Conservation (phyloP, 345 rosid genomes). For the Moricandia arvensis region DNA sequence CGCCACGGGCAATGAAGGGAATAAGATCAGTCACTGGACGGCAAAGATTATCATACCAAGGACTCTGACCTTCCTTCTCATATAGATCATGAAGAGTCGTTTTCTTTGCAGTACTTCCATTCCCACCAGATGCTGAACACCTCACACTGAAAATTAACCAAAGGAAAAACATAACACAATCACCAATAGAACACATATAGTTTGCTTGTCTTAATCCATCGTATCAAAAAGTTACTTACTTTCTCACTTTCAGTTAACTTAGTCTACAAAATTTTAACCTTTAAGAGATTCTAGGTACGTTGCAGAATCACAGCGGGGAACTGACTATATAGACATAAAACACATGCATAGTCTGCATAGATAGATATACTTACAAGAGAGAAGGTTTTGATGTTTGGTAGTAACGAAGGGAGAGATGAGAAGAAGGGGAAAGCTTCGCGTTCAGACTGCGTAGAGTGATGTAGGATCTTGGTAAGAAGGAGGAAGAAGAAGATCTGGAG, state of each 20-base stretch:
- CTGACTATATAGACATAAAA: constrained; percentile 8
- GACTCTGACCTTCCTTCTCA: too few species aligned
- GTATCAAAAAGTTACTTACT: neutral
- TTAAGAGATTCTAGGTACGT: neutral
- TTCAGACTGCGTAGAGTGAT: constrained; percentile 38
- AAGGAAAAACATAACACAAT: too few species aligned
- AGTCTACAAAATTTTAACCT: neutral
- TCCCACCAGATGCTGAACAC: too few species aligned
- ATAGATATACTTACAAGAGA: constrained; percentile 52
- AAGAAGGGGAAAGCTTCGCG: constrained; percentile 51
- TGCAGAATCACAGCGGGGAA: neutral
- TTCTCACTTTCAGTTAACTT: neutral
- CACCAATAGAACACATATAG: neutral
- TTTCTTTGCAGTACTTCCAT: too few species aligned
- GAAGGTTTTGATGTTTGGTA: constrained; percentile 40
- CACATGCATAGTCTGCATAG: neutral
- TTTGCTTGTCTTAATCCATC: neutral
- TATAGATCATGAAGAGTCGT: too few species aligned
- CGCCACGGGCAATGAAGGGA: too few species aligned
- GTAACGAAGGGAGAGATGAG: constrained; percentile 44
- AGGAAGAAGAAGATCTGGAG: constrained; percentile 46
- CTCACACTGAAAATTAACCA: too few species aligned
- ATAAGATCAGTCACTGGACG: too few species aligned
- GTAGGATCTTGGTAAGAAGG: constrained; percentile 37
- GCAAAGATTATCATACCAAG: too few species aligned